These are phyloP conservation scores for Chlamydomonas sp. DNA, from an alignment of 139 green algal genomes.

Conservation along the genomic window DNA sequence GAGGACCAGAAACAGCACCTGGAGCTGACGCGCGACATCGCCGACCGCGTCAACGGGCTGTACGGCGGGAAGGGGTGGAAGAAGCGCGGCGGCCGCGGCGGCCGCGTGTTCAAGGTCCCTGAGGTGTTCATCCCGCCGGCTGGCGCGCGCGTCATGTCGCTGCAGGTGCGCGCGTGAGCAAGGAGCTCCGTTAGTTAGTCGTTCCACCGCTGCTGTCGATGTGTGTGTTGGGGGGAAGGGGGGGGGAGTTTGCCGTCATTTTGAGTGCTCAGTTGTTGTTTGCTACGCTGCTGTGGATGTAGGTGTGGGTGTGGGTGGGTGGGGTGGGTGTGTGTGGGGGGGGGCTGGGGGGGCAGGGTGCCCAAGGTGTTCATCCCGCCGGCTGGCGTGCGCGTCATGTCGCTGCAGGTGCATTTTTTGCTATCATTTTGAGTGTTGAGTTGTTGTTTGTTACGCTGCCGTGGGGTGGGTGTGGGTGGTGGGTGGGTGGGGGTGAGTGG, in stretches of 20 bases:
- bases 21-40: slow-evolving; percentile 78
- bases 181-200: too few relatives aligned
- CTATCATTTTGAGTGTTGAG: too few relatives aligned
- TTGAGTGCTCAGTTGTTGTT: too few relatives aligned
- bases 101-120: slow-evolving; percentile 74
- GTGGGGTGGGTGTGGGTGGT: too few relatives aligned
- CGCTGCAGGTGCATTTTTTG: slow-evolving; percentile 66
- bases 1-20: slow-evolving; percentile 98
- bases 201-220: too few relatives aligned
- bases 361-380: slow-evolving; percentile 90
- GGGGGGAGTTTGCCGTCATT: too few relatives aligned
- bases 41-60: slow-evolving; percentile 73
- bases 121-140: slow-evolving; percentile 87
- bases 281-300: too few relatives aligned
- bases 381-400: slow-evolving; percentile 91
- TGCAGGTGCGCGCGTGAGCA: slow-evolving; percentile 53
- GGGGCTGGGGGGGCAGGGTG: slow-evolving; percentile 70
- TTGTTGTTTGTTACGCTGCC: too few relatives aligned
- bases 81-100: slow-evolving; percentile 84
- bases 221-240: too few relatives aligned
- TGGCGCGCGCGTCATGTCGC: slow-evolving; percentile 91
- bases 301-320: too few relatives aligned
- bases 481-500: slow-evolving; percentile 58
- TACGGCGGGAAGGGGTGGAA: slow-evolving; percentile 95
- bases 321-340: too few relatives aligned